A percentile compares a stretch with the other conserved stretches of the same genome.
These are phyloP conservation scores for Filobasidium wieringae DNA, from an alignment of 768 basidiomycete species.

Conservation along the genomic window DNA sequence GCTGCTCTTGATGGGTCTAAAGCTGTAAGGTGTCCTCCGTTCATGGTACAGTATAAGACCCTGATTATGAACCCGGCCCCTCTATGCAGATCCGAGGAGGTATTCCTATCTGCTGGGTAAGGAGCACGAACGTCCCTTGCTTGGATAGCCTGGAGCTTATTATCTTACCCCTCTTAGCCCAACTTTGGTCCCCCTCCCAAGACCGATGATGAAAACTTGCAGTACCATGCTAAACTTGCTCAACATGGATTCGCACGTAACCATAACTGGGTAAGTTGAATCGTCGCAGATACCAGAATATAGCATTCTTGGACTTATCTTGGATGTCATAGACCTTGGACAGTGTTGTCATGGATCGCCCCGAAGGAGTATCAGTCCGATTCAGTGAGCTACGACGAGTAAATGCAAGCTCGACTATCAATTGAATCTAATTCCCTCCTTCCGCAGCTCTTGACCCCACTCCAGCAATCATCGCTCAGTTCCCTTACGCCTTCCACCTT, in stretches of 20 bases:
- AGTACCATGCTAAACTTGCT: constrained; percentile 48
- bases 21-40: constrained; percentile 45
- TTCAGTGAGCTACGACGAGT: constrained; percentile 56
- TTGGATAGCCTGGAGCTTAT: neutral
- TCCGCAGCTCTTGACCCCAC: constrained; percentile 54
- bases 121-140: constrained; percentile 4
- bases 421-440: too few relatives aligned
- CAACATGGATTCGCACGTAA: constrained; percentile 92
- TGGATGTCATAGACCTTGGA: constrained; percentile 42
- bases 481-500: constrained; percentile 57
- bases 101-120: constrained; percentile 51
- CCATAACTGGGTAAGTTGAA: constrained; percentile 48
- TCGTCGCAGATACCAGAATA: neutral
- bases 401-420: too few relatives aligned
- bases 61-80: too few relatives aligned
- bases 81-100: constrained; percentile 39
- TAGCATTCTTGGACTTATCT: neutral
- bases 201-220: constrained; percentile 40
- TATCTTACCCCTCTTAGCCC: constrained; percentile 40
- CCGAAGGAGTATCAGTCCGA: constrained; percentile 59
- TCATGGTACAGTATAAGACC: too few relatives aligned
- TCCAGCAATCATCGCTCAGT: constrained; percentile 49
- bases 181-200: constrained; percentile 65
- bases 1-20: constrained; percentile 69
- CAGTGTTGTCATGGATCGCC: constrained; percentile 54